Percentiles rank a stretch among this genome's conserved stretches.
Conservation (phyloP, 257 asterid genomes). For the Scutellaria minor region DNA sequence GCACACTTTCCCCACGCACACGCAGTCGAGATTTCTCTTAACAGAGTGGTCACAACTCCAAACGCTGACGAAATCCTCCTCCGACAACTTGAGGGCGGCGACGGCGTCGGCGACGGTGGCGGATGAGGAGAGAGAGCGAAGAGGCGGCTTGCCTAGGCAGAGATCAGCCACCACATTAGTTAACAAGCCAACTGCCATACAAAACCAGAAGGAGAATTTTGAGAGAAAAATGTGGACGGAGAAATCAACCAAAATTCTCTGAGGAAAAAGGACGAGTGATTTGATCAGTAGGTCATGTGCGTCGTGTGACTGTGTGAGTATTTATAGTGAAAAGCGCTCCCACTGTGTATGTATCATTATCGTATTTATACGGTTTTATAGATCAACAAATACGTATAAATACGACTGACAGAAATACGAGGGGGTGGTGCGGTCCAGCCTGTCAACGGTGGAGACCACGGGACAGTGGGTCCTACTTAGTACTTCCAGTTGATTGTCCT, state of each 20-base stretch:
- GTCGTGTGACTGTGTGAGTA: background rate
- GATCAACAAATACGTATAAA: background rate
- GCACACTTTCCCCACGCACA: conserved; percentile 75
- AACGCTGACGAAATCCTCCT: conserved; percentile 56
- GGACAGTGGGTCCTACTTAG: background rate
- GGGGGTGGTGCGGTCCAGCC: background rate
- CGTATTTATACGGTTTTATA: background rate
- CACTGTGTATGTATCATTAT: background rate
- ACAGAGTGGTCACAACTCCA: conserved; percentile 76
- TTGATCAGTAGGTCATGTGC: background rate
- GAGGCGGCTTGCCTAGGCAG: conserved; percentile 91
- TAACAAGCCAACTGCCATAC: conserved; percentile 75
- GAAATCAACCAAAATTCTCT: background rate
- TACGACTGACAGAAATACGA: too few relatives aligned
- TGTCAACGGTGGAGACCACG: background rate
- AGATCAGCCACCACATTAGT: conserved; percentile 82
- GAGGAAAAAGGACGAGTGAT: background rate
- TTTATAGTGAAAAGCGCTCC: conserved; percentile 6
- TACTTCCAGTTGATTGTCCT: background rate
- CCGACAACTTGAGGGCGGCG: conserved; percentile 59
- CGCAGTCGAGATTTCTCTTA: conserved; percentile 40
- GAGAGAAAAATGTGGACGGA: background rate
- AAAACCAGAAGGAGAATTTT: conserved; percentile 1
- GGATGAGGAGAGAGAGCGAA: conserved; percentile 65
- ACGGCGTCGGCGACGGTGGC: conserved; percentile 69